Base-by-base conservation (phyloP, 2,329 filamentous ascomycete species). In the Pseudomassariella vexata region DNA sequence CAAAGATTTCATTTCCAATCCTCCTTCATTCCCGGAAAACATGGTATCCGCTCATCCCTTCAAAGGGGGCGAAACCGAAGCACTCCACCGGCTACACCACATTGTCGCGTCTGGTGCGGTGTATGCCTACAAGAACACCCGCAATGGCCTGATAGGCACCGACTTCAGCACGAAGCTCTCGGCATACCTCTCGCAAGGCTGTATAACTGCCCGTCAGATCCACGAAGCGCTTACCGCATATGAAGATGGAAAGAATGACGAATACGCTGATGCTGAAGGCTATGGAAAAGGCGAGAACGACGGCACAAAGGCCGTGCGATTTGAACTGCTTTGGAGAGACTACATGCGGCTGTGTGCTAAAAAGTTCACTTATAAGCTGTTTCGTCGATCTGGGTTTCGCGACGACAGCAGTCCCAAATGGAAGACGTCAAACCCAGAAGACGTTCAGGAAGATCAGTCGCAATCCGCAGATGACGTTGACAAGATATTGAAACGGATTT, bases 91-190 rank as follows among this genome's bases (percentile, higher is more conserved):
- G 82, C 41, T 62, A 87, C 4, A 64, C 87, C 30, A 63, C 63
- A 7, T 73, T 68, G 25, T 39, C n/a, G 26, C 19, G 19, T 24
- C 17, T 2, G 79, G 79, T 2, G 61, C 68, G 6, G 75, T 82
- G 57, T 71, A 65, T 1, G 57, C 59, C 2, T 90, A 89, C 54
- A 82, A 85, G 48, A 66, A 74, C 12, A 84, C 80, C 0, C 71
- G 83, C 3, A 87, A 89, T 37, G 81, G 80, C 1, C 65, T 88
- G 1, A 53, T 88, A 0, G 84, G 83, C 2, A 50, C 65, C 2
- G 79, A 86, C 42, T 87, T 80, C 48, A 84, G 79, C 46, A 87
- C 83, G 3, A 89, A 88, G 39, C 62, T 90, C 1, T 86, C 84
- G 0, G 79, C 76, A 0, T 90, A 77, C 51, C 66, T 90, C 1